Evolutionary conservation across 192 early-diverging fungal genomes (phyloP).

Genomic region (Oehlia diaphana): DNA sequence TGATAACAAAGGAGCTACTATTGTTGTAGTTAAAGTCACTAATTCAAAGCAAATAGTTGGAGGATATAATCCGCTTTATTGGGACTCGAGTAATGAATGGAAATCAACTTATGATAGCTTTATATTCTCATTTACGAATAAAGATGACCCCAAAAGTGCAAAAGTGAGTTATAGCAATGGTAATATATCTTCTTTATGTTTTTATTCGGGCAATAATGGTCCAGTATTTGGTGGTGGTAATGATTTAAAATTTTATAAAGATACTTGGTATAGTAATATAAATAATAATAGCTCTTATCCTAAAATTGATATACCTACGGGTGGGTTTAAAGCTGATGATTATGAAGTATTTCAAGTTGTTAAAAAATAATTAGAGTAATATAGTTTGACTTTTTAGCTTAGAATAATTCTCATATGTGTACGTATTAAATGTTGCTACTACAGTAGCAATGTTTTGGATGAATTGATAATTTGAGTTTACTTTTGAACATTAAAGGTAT

Average conservation of each 20-base stretch:
- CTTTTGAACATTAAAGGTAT: too few relatives aligned
- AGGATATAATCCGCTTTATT: background rate
- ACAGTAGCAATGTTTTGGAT: too few relatives aligned
- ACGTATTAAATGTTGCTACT: too few relatives aligned
- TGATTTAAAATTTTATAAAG: background rate
- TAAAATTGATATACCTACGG: background rate
- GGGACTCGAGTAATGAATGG: too few relatives aligned
- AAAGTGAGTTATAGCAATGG: background rate
- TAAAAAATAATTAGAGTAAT: too few relatives aligned
- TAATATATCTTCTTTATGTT: background rate
- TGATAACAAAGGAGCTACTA: background rate
- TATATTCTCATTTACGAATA: background rate
- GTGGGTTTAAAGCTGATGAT: background rate
- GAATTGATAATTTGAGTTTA: too few relatives aligned
- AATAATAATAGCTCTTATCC: background rate
- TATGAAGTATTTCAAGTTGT: too few relatives aligned
- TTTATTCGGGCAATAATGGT: too few relatives aligned
- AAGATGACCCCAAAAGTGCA: too few relatives aligned
- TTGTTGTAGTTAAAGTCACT: background rate
- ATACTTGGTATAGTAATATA: background rate
- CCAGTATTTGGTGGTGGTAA: background rate
- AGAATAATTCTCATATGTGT: too few relatives aligned
- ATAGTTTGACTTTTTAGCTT: too few relatives aligned
- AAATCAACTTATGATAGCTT: too few relatives aligned
- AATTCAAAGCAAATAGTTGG: background rate